These are phyloP conservation scores for Trifolium dubium DNA, from an alignment of 306 rosid species.

Conservation along the genomic window DNA sequence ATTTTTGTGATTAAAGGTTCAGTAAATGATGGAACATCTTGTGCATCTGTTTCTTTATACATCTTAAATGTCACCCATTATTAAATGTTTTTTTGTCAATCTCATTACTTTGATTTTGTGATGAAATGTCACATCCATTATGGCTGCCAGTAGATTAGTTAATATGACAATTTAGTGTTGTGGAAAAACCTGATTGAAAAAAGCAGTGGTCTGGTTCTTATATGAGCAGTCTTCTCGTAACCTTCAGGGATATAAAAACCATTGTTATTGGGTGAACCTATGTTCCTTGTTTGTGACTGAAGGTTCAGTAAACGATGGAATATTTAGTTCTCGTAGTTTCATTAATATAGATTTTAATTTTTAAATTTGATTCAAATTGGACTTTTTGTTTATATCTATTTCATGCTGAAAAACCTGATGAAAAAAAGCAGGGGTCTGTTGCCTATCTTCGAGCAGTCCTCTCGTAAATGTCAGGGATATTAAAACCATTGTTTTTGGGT, in stretches of 20 bases:
- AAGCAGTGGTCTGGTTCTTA: conserved; percentile 48
- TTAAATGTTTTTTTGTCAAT: neutral
- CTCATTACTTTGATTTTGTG: neutral
- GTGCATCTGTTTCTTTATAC: neutral
- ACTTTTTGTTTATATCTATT: neutral
- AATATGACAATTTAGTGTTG: neutral
- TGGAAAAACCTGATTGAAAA: conserved; percentile 7
- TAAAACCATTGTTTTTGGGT: conserved; percentile 46
- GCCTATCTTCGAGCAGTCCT: conserved; percentile 28
- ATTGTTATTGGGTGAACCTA: conserved; percentile 52
- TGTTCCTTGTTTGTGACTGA: conserved; percentile 11
- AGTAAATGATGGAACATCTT: conserved; percentile 68
- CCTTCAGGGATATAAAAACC: conserved; percentile 48
- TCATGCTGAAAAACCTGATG: conserved; percentile 12
- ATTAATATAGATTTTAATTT: neutral
- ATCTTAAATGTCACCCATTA: no score
- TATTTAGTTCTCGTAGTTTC: neutral
- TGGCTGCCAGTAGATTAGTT: neutral
- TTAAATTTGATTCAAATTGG: neutral
- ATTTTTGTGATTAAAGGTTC: conserved; percentile 61
- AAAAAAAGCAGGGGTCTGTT: conserved; percentile 50
- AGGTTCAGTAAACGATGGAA: conserved; percentile 37
- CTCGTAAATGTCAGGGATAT: conserved; percentile 46
- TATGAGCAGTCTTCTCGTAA: conserved; percentile 41
- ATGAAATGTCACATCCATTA: neutral